Evolutionary conservation across 352 stramenopile genomes (phyloP).

Genomic region (Globisporangium spiculum): DNA sequence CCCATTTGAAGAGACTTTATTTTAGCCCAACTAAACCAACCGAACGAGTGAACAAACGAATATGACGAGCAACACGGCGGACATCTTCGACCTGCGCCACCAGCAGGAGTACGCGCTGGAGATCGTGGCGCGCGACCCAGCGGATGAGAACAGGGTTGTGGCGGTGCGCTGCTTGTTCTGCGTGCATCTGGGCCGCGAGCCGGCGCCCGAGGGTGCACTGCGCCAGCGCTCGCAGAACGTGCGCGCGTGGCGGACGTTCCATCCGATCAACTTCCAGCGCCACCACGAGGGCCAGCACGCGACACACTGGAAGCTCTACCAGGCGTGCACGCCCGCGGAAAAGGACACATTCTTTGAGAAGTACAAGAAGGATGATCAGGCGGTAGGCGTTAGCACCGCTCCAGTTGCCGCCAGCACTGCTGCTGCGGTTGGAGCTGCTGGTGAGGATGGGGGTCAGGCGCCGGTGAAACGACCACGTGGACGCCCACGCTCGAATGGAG

Average conservation of each 20-base stretch:
- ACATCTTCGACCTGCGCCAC: neutral
- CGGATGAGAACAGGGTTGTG: neutral
- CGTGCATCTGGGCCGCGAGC: neutral
- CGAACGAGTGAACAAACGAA: neutral
- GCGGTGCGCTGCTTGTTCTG: constrained; percentile 3
- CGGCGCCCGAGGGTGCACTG: neutral
- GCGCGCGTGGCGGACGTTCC: constrained; percentile 1
- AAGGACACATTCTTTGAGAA: neutral
- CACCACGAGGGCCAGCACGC: constrained; percentile 5
- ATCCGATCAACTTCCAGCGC: neutral
- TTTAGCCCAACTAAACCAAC: neutral
- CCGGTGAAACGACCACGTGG: constrained; percentile 5
- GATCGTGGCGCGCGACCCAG: neutral
- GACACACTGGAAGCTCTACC: neutral
- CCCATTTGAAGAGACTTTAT: no score
- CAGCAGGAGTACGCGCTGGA: neutral
- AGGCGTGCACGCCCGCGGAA: neutral
- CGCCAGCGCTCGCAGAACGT: neutral
- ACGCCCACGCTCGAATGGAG: constrained; percentile 3
- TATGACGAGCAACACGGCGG: neutral
- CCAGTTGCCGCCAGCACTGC: neutral
- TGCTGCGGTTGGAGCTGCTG: neutral
- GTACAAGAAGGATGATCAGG: neutral
- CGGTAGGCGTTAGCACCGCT: no score
- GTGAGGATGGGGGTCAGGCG: neutral